Evolutionary conservation across 495 filamentous ascomycete genomes (phyloP).

Genomic region (Articulospora tetracladia): DNA sequence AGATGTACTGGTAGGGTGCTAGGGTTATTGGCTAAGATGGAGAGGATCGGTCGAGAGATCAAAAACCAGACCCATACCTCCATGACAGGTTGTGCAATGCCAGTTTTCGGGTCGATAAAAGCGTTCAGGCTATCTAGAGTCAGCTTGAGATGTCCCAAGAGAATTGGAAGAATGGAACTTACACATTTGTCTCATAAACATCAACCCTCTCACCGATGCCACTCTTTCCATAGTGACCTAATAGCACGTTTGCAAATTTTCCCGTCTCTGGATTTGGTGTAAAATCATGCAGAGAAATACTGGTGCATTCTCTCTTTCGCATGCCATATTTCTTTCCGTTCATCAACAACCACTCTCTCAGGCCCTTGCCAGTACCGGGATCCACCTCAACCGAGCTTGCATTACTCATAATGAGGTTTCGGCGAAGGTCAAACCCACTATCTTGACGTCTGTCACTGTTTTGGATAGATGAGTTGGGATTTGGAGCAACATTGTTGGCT

Average conservation of each 20-base stretch:
- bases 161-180: constrained; percentile 5
- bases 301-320: constrained; percentile 10
- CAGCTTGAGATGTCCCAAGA: not conserved
- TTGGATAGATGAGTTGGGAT: not conserved
- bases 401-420: not conserved
- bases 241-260: constrained; percentile 4
- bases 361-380: constrained; percentile 15
- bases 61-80: constrained; percentile 23
- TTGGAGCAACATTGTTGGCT: not conserved
- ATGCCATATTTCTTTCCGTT: constrained; percentile 14
- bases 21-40: not conserved
- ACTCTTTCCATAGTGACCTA: constrained; percentile 10
- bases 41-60: constrained; percentile 14
- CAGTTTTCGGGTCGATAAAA: not conserved
- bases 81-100: not conserved
- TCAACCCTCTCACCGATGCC: constrained; percentile 7
- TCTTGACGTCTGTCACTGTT: not conserved
- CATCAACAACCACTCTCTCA: constrained; percentile 16
- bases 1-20: not conserved
- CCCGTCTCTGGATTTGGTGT: constrained; percentile 11
- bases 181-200: constrained; percentile 22
- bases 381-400: constrained; percentile 6
- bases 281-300: constrained; percentile 21
- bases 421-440: not conserved
- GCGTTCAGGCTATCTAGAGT: constrained; percentile 5